phyloP scores from a whole-genome alignment of 768 basidiomycete genomes.

The Lactarius pseudohatsudake region DNA sequence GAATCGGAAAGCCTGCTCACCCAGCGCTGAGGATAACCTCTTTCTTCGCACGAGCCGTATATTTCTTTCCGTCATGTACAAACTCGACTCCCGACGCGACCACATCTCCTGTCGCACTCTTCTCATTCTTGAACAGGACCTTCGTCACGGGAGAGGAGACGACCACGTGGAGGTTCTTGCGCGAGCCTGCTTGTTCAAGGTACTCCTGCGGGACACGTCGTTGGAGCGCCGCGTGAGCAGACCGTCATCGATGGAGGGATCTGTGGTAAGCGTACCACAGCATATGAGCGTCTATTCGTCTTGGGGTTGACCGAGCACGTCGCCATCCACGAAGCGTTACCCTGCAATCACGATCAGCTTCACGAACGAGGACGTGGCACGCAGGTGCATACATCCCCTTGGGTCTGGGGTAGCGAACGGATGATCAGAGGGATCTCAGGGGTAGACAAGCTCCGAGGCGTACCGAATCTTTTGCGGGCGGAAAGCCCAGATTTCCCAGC shows the following conservation, averaged over 20 bases:
- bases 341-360: conserved; percentile 10
- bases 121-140: conserved; percentile 24
- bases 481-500: conserved; percentile 18
- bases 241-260: background rate
- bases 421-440: background rate
- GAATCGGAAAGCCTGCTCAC: conserved; percentile 29
- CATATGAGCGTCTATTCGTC: conserved; percentile 19
- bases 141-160: conserved; percentile 26
- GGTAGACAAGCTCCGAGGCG: background rate
- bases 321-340: conserved; percentile 21
- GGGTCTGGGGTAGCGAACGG: background rate
- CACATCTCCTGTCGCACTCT: conserved; percentile 13
- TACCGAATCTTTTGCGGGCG: conserved; percentile 13
- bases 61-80: conserved; percentile 31
- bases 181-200: conserved; percentile 12
- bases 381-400: conserved; percentile 11
- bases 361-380: background rate
- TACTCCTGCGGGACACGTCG: conserved; percentile 13
- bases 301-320: conserved; percentile 21
- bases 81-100: conserved; percentile 42
- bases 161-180: conserved; percentile 23
- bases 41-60: conserved; percentile 38
- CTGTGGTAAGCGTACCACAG: conserved; percentile 13
- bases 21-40: conserved; percentile 48
- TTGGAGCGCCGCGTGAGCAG: background rate